Evolutionary conservation across 2,329 filamentous ascomycete genomes (phyloP), one percentile per base, ranked within the genome.

Genomic region (Ophiostoma montium): DNA sequence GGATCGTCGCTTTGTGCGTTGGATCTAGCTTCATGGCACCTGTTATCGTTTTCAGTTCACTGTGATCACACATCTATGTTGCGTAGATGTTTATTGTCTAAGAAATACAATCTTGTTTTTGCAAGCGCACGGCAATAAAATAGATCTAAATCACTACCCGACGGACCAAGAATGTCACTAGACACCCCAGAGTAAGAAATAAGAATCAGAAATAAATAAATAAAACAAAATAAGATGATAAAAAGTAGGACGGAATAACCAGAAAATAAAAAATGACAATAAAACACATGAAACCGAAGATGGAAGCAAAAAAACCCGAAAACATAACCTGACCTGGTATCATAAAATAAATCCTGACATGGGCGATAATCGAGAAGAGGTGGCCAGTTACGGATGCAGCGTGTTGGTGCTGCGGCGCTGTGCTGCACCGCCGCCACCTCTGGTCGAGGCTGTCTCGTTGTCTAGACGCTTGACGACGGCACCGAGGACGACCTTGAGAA

Each of bases 401-500:
- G 39, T 42, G 21, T 42, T 42, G 39, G 15, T 16, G 39, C 16
- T 16, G 23, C 7, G 13, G 23, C n/a, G 39, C 39, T 16, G 39
- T 16, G 8, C 23, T 12, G 39, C 23, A 16, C 15, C 39, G 2
- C 39, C 21, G 23, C 39, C 39, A 15, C 39, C 39, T 45, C 49
- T 16, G 44, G 46, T 21, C 9, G 38, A 12, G 11, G 30, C 21
- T 49, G 49, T 19, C 5, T 5, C n/a, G 12, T 44, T 44, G 36
- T 57, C 55, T 3, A 57, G 54, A 11, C 55, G 55, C 41, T 52
- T 53, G 56, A 86, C 77, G 9, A 95, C 84, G 0, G 80, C 76
- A 3, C 88, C 89, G 5, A 95, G 70, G 0, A 94, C 84, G 27
- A 78, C 77, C 66, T 95, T 96, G 53, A 95, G 65, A 39, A 95